Base-by-base conservation (phyloP, 306 rosid species). In the Prunus davidiana region DNA sequence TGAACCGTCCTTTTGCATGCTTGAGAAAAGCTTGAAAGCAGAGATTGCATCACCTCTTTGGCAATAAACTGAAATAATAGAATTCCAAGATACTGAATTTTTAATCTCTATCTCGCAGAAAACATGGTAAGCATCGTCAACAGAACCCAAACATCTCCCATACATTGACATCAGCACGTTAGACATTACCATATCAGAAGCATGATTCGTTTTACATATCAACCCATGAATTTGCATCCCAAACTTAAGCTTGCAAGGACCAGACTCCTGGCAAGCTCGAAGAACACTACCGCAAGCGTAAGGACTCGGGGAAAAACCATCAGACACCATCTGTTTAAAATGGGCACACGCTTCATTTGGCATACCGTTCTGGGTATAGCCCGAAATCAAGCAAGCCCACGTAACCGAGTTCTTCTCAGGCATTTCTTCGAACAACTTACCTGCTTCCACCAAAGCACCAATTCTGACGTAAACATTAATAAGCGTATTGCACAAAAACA, bases 81-180 rank as follows among this genome's bases (percentile, higher is more conserved):
- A 88, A 85, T 91, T 93, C 98, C 97, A 93, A 2, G 98, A 88
- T 49, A 78, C 68, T 52, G 87, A 88, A 83, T 83, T 90, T 74
- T 77, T 83, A 16, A 82, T 38, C 66, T 72, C 30, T 20, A 84
- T 83, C 73, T 88, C 90, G 52, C 89, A 78, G 71, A 93, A 93
- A 82, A 85, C 86, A 62, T 74, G 84, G 41, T 73, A 86, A 63
- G 97, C 93, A 57, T 91, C 90, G 74, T 82, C 81, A 19, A 73
- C 73, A 64, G 87, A 79, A 52, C 83, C 87, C 60, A 82, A 76
- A 83, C 88, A 85, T 76, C 67, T 75, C 58, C 96, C 93, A 72
- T 93, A 93, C 97, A 91, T 91, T 28, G 89, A 86, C 78, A 88
- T 90, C 86, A 93, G 81, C 78, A 85, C 96, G 82, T 93, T 93